phyloP scores from a whole-genome alignment of 495 filamentous ascomycete species.

The Choiromyces venosus region DNA sequence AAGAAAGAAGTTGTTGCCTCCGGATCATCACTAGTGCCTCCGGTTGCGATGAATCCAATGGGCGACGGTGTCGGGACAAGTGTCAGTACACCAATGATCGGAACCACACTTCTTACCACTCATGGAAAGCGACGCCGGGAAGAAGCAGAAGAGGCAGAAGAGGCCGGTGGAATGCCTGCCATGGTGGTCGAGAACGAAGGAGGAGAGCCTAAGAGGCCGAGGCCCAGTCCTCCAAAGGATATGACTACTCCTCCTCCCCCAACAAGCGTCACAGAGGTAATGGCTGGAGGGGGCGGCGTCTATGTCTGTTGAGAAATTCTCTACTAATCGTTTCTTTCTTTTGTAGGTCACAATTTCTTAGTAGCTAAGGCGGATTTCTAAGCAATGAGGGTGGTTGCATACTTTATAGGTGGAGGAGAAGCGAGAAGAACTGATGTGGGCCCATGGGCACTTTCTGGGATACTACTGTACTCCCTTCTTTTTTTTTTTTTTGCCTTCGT shows the following conservation, averaged over 20 bases:
- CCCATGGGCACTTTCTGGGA: not conserved
- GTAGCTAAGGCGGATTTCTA: not conserved
- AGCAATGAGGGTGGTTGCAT: slow-evolving; percentile 3
- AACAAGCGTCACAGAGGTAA: slow-evolving; percentile 29
- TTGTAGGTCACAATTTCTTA: not conserved
- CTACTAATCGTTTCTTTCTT: not conserved
- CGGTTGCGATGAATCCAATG: slow-evolving; percentile 16
- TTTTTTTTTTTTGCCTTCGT: not conserved
- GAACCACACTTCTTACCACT: slow-evolving; percentile 5
- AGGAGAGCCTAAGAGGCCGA: slow-evolving; percentile 28
- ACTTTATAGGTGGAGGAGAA: not conserved
- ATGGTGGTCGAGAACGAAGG: slow-evolving; percentile 20
- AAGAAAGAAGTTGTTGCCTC: slow-evolving; percentile 17
- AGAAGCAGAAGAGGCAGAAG: slow-evolving; percentile 11
- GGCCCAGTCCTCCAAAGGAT: slow-evolving; percentile 29
- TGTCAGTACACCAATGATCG: slow-evolving; percentile 13
- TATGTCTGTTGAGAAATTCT: slow-evolving; percentile 28
- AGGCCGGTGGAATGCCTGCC: slow-evolving; percentile 11
- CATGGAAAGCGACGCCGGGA: slow-evolving; percentile 33
- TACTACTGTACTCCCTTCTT: not conserved
- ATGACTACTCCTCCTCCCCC: slow-evolving; percentile 26
- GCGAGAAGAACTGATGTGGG: slow-evolving; percentile 11
- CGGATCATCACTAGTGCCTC: not conserved
- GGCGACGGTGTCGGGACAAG: slow-evolving; percentile 10
- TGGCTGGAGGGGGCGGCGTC: slow-evolving; percentile 30